These are phyloP conservation scores for Euphorbia neoarborescens DNA, from an alignment of 441 rosid species.

Conservation along the genomic window DNA sequence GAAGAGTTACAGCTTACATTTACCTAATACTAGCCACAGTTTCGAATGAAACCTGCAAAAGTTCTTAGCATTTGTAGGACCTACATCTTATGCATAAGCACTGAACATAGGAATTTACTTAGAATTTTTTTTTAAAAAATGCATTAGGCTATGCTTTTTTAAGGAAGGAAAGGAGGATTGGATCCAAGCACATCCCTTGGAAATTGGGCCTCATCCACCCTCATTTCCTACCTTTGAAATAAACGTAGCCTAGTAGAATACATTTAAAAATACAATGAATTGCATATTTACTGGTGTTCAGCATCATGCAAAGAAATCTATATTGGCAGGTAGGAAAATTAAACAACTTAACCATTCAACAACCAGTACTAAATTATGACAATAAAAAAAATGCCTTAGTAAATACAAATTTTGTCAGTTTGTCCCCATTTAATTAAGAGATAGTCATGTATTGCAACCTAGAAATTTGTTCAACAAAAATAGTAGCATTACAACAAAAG, in stretches of 20 bases:
- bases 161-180: no score
- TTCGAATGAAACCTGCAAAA: neutral
- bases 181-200: no score
- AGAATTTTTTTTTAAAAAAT: neutral
- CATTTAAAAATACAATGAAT: neutral
- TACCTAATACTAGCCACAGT: neutral
- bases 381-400: neutral
- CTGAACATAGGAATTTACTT: neutral
- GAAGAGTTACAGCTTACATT: neutral
- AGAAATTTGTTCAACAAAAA: neutral
- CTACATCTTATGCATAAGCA: neutral
- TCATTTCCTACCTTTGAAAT: no score
- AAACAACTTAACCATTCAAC: neutral
- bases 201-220: no score
- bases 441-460: neutral
- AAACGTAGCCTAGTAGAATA: no score
- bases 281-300: neutral
- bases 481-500: neutral
- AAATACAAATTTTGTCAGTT: neutral
- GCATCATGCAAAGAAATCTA: neutral
- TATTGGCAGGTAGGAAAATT: neutral
- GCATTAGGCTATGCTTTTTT: no score
- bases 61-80: no score
- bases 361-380: neutral
- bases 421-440: neutral